Conservation (phyloP, 1,284 basidiomycete genomes). For the Cutaneotrichosporon sp. region DNA sequence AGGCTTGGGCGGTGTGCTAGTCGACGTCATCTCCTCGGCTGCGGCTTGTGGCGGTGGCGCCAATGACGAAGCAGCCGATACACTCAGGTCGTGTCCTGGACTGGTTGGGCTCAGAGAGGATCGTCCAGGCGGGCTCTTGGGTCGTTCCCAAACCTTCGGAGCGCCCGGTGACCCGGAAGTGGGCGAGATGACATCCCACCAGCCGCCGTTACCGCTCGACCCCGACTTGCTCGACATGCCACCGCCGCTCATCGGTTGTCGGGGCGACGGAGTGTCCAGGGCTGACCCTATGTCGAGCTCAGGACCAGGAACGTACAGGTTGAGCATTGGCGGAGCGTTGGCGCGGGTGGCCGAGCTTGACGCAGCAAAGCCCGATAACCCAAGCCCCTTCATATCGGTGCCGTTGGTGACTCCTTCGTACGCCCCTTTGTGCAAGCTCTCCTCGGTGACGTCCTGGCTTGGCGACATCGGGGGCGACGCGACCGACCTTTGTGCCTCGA, state of each 20-base stretch:
- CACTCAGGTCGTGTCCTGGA: neutral
- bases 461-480: neutral
- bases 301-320: conserved; percentile 9
- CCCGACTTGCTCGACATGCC: neutral
- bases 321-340: conserved; percentile 11
- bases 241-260: neutral
- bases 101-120: neutral
- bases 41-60: neutral
- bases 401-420: neutral
- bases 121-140: neutral
- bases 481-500: neutral
- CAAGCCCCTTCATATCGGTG: neutral
- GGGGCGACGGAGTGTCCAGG: conserved; percentile 4
- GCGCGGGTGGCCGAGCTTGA: neutral
- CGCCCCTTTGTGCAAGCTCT: neutral
- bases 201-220: conserved; percentile 12
- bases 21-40: neutral
- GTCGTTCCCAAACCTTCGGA: neutral
- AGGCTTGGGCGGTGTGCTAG: neutral
- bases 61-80: neutral
- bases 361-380: neutral
- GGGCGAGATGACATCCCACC: conserved; percentile 24
- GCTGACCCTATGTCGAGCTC: conserved; percentile 7
- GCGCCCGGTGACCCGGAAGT: neutral
- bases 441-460: neutral